Evolutionary conservation across 495 filamentous ascomycete species (phyloP).

Genomic region (Letharia columbiana): DNA sequence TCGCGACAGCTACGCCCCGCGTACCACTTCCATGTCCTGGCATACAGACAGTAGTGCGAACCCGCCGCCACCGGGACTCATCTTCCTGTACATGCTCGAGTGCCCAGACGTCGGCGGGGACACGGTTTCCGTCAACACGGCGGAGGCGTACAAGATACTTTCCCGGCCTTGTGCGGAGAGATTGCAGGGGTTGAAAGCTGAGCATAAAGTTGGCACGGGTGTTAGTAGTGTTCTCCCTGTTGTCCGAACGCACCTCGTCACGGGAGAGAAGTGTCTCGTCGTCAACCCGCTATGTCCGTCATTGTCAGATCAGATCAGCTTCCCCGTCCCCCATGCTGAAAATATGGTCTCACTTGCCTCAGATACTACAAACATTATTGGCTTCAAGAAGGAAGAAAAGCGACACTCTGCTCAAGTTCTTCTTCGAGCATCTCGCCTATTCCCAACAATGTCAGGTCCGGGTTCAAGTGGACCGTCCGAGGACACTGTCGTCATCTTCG

Average conservation of each 20-base stretch:
- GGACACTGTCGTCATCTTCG: conserved; percentile 55
- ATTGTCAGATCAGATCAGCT: conserved; percentile 4
- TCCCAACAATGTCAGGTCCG: conserved; percentile 52
- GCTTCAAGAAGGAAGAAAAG: conserved; percentile 62
- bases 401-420: conserved; percentile 54
- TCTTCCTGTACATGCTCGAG: conserved; percentile 56
- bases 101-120: conserved; percentile 54
- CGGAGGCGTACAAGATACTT: conserved; percentile 47
- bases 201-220: conserved; percentile 49
- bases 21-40: conserved; percentile 39
- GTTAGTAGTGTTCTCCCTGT: conserved; percentile 49
- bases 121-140: conserved; percentile 53
- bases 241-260: conserved; percentile 52
- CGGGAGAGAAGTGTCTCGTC: conserved; percentile 35
- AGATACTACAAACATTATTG: conserved; percentile 54
- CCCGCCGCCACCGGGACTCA: conserved; percentile 56
- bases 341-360: background rate
- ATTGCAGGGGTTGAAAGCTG: conserved; percentile 50
- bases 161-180: conserved; percentile 48
- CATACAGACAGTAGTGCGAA: conserved; percentile 60
- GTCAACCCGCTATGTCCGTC: conserved; percentile 36
- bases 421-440: conserved; percentile 55
- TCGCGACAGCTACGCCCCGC: no score
- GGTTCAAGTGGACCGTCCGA: conserved; percentile 44
- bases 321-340: conserved; percentile 3